Evolutionary conservation across 2,329 filamentous ascomycete genomes (phyloP).

Genomic region (Sporothrix curviconia): DNA sequence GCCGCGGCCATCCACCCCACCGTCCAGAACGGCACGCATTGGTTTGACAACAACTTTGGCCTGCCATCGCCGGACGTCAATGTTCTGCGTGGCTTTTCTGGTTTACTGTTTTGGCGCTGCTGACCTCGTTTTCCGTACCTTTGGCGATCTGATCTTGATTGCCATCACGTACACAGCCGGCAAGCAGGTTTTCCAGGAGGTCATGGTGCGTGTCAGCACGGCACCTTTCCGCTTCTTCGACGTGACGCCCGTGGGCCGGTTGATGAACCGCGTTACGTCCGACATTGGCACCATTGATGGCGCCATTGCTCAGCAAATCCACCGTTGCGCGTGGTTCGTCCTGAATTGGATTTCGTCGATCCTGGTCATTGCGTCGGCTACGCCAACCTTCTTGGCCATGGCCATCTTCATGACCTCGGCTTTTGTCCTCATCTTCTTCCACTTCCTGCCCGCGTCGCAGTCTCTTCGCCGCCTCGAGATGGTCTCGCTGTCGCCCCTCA

Average conservation of each 20-base stretch:
- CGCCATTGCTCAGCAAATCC: slow-evolving; percentile 69
- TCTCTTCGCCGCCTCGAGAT: slow-evolving; percentile 79
- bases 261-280: slow-evolving; percentile 88
- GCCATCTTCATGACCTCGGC: slow-evolving; percentile 58
- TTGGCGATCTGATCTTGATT: slow-evolving; percentile 62
- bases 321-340: slow-evolving; percentile 60
- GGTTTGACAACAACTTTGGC: slow-evolving; percentile 28
- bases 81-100: slow-evolving; percentile 65
- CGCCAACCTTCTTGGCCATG: slow-evolving; percentile 69
- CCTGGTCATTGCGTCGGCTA: slow-evolving; percentile 70
- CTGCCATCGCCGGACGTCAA: slow-evolving; percentile 62
- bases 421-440: slow-evolving; percentile 68
- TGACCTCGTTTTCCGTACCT: slow-evolving; percentile 53
- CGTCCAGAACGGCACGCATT: slow-evolving; percentile 4
- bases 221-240: slow-evolving; percentile 90
- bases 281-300: slow-evolving; percentile 88
- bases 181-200: slow-evolving; percentile 64
- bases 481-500: slow-evolving; percentile 79
- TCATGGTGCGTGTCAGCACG: slow-evolving; percentile 66
- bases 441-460: slow-evolving; percentile 77
- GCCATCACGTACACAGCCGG: slow-evolving; percentile 76
- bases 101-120: slow-evolving; percentile 60
- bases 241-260: slow-evolving; percentile 75
- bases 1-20: neutral
- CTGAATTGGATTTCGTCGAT: slow-evolving; percentile 69